Percentiles rank a stretch among this genome's conserved stretches.
phyloP scores from a whole-genome alignment of 495 filamentous ascomycete genomes.

The Acidiella bohemica region DNA sequence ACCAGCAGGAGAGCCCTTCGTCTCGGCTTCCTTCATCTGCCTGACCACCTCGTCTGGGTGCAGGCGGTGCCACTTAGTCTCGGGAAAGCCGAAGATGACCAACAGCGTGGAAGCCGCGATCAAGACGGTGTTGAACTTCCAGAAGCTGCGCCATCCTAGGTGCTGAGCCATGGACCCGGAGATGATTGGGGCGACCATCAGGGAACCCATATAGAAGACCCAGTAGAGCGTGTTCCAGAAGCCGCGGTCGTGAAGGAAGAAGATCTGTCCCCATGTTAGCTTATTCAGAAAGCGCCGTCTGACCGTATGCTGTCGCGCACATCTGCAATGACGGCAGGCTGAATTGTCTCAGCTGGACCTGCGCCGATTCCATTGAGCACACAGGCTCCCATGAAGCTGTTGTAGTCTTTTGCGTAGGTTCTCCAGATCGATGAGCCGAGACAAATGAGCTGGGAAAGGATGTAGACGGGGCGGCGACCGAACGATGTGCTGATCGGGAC shows the following conservation, averaged over 20 bases:
- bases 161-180: conserved; percentile 44
- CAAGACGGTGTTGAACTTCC: conserved; percentile 43
- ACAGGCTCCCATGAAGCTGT: conserved; percentile 42
- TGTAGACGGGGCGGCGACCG: conserved; percentile 44
- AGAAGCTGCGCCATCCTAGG: conserved; percentile 44
- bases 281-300: no score
- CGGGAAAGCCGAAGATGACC: conserved; percentile 45
- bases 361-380: conserved; percentile 50
- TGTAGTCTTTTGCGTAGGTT: conserved; percentile 41
- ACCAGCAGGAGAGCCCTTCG: conserved; percentile 1
- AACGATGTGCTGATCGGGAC: conserved; percentile 46
- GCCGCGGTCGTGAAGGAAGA: conserved; percentile 54
- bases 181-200: conserved; percentile 39
- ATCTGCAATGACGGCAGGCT: conserved; percentile 50
- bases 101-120: conserved; percentile 35
- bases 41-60: conserved; percentile 23
- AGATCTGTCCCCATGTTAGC: no score
- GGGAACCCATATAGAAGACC: conserved; percentile 28
- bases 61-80: conserved; percentile 45
- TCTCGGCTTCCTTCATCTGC: conserved; percentile 1
- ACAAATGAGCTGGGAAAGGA: conserved; percentile 42
- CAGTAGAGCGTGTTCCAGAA: conserved; percentile 55
- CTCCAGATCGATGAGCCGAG: conserved; percentile 47
- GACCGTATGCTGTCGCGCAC: no score
- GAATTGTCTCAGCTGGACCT: conserved; percentile 43